Evolutionary conservation across 1,284 basidiomycete genomes (phyloP).

Genomic region (Fomitiporia mediterranea): DNA sequence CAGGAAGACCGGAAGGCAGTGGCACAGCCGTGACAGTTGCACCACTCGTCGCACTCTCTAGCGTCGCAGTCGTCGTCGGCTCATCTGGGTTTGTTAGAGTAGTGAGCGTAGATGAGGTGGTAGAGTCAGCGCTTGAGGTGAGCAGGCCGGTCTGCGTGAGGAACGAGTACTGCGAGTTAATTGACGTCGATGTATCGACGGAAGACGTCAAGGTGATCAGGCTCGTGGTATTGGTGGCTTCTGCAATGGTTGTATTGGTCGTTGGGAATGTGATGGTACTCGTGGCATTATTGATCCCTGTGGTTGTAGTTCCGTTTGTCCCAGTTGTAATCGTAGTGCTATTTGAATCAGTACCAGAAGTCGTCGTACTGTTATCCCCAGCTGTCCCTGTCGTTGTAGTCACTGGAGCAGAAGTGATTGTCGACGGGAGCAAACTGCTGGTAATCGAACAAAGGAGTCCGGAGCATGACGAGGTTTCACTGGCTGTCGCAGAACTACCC

Average conservation of each 20-base stretch:
- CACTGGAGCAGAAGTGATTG: neutral
- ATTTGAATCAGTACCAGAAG: neutral
- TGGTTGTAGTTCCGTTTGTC: conserved; percentile 12
- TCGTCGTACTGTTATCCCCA: neutral
- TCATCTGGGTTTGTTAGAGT: conserved; percentile 56
- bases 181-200: conserved; percentile 7
- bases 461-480: conserved; percentile 9
- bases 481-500: neutral
- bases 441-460: conserved; percentile 16
- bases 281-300: neutral
- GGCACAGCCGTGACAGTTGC: conserved; percentile 31
- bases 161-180: conserved; percentile 31
- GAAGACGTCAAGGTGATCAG: conserved; percentile 7
- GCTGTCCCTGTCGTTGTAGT: neutral
- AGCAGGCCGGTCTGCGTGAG: conserved; percentile 42
- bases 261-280: conserved; percentile 13
- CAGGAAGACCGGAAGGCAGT: conserved; percentile 57
- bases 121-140: conserved; percentile 30
- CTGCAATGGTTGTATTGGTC: conserved; percentile 13
- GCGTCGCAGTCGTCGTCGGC: conserved; percentile 38
- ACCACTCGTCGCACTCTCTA: conserved; percentile 25
- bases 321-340: neutral
- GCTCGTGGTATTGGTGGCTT: conserved; percentile 8
- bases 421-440: conserved; percentile 1
- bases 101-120: conserved; percentile 23